These are phyloP conservation scores for Elsinoe ampelina DNA, from an alignment of 2,329 filamentous ascomycete species.

Conservation along the genomic window DNA sequence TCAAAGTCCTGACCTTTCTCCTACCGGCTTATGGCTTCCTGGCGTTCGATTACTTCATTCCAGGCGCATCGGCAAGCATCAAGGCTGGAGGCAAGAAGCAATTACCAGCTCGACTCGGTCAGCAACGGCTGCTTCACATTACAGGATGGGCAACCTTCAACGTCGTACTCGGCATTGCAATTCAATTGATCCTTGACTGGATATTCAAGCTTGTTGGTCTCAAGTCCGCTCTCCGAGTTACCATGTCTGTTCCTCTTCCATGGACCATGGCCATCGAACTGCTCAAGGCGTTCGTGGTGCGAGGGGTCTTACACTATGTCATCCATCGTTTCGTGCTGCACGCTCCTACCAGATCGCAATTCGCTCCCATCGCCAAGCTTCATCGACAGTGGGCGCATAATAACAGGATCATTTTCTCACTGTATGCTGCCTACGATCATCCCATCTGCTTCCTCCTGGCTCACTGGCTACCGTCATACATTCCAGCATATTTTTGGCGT, in stretches of 20 bases:
- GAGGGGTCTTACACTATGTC: constrained; percentile 61
- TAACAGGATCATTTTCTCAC: constrained; percentile 49
- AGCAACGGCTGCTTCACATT: constrained; percentile 39
- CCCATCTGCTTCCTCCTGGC: constrained; percentile 54
- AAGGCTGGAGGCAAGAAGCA: constrained; percentile 55
- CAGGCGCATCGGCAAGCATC: constrained; percentile 7
- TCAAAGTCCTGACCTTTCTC: constrained; percentile 62
- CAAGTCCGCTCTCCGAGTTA: constrained; percentile 49
- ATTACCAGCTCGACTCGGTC: constrained; percentile 36
- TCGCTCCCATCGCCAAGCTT: constrained; percentile 25
- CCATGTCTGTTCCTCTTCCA: constrained; percentile 52
- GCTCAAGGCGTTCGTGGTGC: constrained; percentile 42
- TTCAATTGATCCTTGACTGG: constrained; percentile 49
- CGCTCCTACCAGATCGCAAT: constrained; percentile 21
- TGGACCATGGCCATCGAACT: constrained; percentile 51
- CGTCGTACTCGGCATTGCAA: constrained; percentile 41
- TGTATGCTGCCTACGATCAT: constrained; percentile 59
- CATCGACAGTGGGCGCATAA: constrained; percentile 52
- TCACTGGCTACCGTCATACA: constrained; percentile 55
- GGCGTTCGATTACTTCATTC: constrained; percentile 48
- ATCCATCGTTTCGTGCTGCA: constrained; percentile 68
- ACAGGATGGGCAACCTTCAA: constrained; percentile 48
- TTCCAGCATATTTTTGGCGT: constrained; percentile 55
- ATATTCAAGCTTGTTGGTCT: constrained; percentile 45
- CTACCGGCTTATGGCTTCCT: constrained; percentile 65